Evolutionary conservation across 805 yeast species (phyloP).

Genomic region (Barnettozyma sucrosica): DNA sequence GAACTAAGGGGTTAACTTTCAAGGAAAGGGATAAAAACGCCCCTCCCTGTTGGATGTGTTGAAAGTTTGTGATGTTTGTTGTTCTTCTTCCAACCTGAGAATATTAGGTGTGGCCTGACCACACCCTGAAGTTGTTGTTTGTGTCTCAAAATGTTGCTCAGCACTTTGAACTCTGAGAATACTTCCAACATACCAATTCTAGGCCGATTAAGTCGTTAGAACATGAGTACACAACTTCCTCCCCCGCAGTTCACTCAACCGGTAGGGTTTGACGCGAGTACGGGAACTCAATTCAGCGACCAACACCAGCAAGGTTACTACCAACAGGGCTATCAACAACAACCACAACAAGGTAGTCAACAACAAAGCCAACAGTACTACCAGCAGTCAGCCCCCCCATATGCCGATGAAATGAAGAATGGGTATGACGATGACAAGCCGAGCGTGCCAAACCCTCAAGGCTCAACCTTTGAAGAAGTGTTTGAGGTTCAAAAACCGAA

Average conservation of each 20-base stretch:
- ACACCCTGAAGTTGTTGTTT: background rate
- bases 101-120: background rate
- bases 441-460: slow-evolving; percentile 34
- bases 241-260: slow-evolving; percentile 20
- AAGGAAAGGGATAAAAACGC: too few relatives aligned
- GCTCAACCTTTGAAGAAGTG: slow-evolving; percentile 54
- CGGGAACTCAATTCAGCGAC: background rate
- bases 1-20: too few relatives aligned
- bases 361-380: background rate
- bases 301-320: background rate
- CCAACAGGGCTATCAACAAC: background rate
- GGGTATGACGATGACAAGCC: slow-evolving; percentile 23
- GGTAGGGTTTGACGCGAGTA: slow-evolving; percentile 14
- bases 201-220: background rate
- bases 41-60: too few relatives aligned
- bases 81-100: too few relatives aligned
- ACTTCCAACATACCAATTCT: too few relatives aligned
- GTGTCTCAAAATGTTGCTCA: background rate
- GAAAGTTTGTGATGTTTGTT: too few relatives aligned
- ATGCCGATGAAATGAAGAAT: slow-evolving; percentile 11
- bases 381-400: slow-evolving; percentile 3
- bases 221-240: slow-evolving; percentile 2
- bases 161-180: too few relatives aligned
- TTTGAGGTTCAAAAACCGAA: slow-evolving; percentile 61
- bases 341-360: background rate